These are phyloP conservation scores for Cryomyces minteri DNA, from an alignment of 495 filamentous ascomycete genomes.

Conservation along the genomic window DNA sequence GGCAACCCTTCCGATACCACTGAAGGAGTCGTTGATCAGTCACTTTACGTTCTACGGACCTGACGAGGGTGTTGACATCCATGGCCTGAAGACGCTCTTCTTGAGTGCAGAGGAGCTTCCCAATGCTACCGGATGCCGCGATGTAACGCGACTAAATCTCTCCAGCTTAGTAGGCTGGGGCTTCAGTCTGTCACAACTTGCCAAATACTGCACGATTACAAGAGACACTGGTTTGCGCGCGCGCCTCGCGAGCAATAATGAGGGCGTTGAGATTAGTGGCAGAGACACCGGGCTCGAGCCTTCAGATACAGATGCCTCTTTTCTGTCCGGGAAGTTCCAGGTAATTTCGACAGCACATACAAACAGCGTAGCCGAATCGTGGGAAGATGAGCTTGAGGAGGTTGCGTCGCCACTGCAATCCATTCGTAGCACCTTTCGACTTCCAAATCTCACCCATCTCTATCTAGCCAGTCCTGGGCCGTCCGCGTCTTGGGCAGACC, in stretches of 20 bases:
- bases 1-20: conserved; percentile 36
- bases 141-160: conserved; percentile 46
- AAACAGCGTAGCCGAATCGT: conserved; percentile 6
- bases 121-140: conserved; percentile 25
- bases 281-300: too few species aligned
- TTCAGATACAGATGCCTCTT: too few species aligned
- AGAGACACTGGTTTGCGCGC: background rate
- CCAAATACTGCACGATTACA: background rate
- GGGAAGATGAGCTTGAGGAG: conserved; percentile 12
- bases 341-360: background rate
- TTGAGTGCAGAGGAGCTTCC: conserved; percentile 15
- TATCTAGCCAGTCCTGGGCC: conserved; percentile 29
- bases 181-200: background rate
- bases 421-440: conserved; percentile 12
- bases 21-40: conserved; percentile 42
- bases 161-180: conserved; percentile 32
- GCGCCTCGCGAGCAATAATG: background rate
- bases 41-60: conserved; percentile 39
- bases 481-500: conserved; percentile 43
- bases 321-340: too few species aligned
- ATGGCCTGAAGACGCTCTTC: conserved; percentile 20
- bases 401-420: background rate
- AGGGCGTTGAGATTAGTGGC: background rate
- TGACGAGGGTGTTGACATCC: conserved; percentile 25
- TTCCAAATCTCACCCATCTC: conserved; percentile 30